Base-by-base conservation (phyloP, 1,284 basidiomycete genomes). In the Tilletia walkeri region DNA sequence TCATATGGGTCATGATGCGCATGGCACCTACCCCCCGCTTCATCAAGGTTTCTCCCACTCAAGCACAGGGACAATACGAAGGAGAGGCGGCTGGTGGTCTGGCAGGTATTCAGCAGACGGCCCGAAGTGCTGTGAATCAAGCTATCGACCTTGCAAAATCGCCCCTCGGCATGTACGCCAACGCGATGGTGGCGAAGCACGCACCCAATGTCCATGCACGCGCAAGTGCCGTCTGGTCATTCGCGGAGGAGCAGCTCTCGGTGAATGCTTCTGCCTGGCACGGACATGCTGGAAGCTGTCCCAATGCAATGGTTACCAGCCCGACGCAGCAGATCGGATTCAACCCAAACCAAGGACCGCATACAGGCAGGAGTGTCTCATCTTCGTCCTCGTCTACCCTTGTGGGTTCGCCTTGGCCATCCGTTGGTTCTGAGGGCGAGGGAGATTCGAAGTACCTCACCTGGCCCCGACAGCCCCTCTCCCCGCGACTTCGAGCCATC, bases 1-100 rank as follows among this genome's bases (percentile, higher is more conserved):
- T 63, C 36, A 36, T 63, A 36, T 63, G 59, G 59, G 30, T 63
- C 59, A 63, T 63, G 59, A n/a, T 38, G 16, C 59, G 59, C 2
- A 38, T 63, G 59, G 12, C 59, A 16, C 59, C 59, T 2, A 41
- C 36, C 34, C 30, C 18, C 2, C 30, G 16, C 34, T 41, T 63
- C 36, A 14, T 24, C 14, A n/a, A 24, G 16, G 14, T 4, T 9
- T 12, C 18, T 10, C 38, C 6, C 10, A 3, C 34, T 0, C 30
- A 41, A 6, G n/a, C 34, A 18, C 36, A 18, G 6, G 30, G 36
- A 3, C 59, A 63, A 36, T 34, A 63, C 6, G 59, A 63, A 4
- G 36, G 30, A 10, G 38, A 18, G 2, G 2, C 50, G 12, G n/a
- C 1, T 53, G 50, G 50, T 1, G 59, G 59, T 3, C 34, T 63